Evolutionary conservation across 345 rosid species (phyloP).

Genomic region (Anacardium occidentale): DNA sequence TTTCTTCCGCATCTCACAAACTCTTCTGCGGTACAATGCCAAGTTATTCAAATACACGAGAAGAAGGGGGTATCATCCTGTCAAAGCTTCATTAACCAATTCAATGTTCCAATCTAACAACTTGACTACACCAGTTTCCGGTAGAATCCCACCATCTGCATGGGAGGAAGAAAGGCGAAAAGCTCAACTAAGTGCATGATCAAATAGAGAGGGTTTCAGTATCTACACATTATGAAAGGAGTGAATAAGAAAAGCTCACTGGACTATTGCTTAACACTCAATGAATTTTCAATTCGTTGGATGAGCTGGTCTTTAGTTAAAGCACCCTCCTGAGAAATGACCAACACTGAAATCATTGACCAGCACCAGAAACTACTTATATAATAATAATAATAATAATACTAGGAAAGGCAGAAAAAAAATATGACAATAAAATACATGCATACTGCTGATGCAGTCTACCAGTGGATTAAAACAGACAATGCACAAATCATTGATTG

Average conservation of each 20-base stretch:
- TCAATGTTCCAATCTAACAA: constrained; percentile 5
- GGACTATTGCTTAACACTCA: constrained; percentile 57
- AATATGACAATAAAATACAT: background rate
- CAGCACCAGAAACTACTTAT: no score
- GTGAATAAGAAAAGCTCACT: constrained; percentile 15
- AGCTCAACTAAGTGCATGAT: background rate
- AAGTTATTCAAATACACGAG: background rate
- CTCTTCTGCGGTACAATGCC: background rate
- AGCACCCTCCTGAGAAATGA: constrained; percentile 68
- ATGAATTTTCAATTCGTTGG: constrained; percentile 62
- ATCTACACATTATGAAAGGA: background rate
- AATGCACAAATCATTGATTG: background rate
- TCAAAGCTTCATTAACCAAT: background rate
- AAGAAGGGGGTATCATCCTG: background rate
- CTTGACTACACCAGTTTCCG: background rate
- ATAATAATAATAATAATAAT: no score
- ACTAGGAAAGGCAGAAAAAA: background rate
- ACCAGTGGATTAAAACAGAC: background rate
- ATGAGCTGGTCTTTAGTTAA: constrained; percentile 63
- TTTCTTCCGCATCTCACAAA: no score
- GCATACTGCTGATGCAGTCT: background rate
- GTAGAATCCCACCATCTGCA: constrained; percentile 5
- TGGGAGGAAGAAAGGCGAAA: no score
- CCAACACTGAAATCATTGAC: background rate
- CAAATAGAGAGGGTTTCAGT: background rate